Base-by-base conservation (phyloP, 306 rosid genomes). In the Corylus americana region DNA sequence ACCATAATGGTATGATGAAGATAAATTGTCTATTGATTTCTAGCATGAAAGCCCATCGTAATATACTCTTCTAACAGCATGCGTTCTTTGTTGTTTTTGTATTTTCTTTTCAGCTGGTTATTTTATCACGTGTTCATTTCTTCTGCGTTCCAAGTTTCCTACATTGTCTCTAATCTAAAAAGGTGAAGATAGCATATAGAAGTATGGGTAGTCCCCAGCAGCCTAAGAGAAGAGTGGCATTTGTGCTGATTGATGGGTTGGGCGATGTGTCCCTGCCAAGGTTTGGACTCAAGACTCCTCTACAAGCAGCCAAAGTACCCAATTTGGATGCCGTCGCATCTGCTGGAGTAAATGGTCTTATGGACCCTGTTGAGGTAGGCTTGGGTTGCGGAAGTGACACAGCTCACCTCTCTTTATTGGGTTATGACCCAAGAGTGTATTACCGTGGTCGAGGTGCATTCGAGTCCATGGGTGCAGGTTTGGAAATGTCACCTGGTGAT, bases 341-440 rank as follows among this genome's bases (percentile, higher is more conserved):
- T 3, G 94, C 98, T 72, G 98, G 97, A 70, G 87, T 93, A 76
- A 95, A 90, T 75, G 99, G 98, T 75, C 81, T 95, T 27, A 93
- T 95, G 99, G 99, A 95, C 83, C 98, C 97, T 61, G 99, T 95
- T 50, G 98, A 95, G 87, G 98, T 91, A 77, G 99, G 99, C 31
- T 85, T 93, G 89, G 99, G 90, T 78, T 95, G 98, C 75, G 99
- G 97, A 80, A 95, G 99, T 81, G 98, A 95, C 85, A 95, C 99
- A 47, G 97, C 99, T 83, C 98, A 95, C 85, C 99, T 95, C 77
- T 93, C 99, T 73, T 84, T 95, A 18, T 53, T 95, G 90, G 98
- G 97, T 53, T 93, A 95, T 55, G 90, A 95, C 71, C 99, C 98
- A 11, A 90, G 96, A 82, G 87, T 93, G 59, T 95, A 93, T 89